Base-by-base conservation (phyloP, 2,329 filamentous ascomycete genomes). In the Hymenoscyphus fraxineus region DNA sequence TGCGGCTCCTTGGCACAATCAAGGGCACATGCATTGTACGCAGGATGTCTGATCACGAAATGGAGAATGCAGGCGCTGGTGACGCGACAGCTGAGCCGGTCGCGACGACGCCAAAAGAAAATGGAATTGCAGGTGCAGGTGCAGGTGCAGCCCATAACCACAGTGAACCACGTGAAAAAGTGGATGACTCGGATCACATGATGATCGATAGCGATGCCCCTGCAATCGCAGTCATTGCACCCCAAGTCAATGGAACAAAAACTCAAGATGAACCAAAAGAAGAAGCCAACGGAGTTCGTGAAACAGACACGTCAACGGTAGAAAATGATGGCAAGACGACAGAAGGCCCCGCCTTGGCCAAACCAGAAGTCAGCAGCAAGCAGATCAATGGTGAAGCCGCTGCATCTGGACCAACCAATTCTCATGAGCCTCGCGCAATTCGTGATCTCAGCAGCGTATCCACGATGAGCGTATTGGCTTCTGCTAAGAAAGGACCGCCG, bases 41-140 rank as follows among this genome's bases (percentile, higher is more conserved):
- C 38, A 39, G 38, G 58, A 59, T 40, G 58, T 27, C 47, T 54
- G 47, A 54, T 54, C 47, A 54, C 47, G 47, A 54, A 54, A 54
- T 54, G 47, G 47, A 60, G 44, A 60, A 32, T 60, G 19, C 19
- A 35, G 41, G n/a, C 35, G 57, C 40, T 19, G 41, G 27, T 35
- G 27, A 39, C 22, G 41, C 60, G 40, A 54, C 60, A 51, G 54
- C 57, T 22, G 60, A n/a, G 38, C 27, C 19, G 9, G 22, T 27
- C 54, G 54, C 15, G 44, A 58, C 12, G 32, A 15, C 10, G 5
- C 13, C 10, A 6, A 2, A 27, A 15, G 35, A 35, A 10, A 35
- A 35, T 35, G 27, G 27, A 27, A 27, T 27, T 27, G 27, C 27
- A 3, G 27, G 27, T 27, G 27, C 27, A 27, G 27, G 27, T 27